phyloP scores from a whole-genome alignment of 1,139 yeast genomes.

The Pichia inconspicua region DNA sequence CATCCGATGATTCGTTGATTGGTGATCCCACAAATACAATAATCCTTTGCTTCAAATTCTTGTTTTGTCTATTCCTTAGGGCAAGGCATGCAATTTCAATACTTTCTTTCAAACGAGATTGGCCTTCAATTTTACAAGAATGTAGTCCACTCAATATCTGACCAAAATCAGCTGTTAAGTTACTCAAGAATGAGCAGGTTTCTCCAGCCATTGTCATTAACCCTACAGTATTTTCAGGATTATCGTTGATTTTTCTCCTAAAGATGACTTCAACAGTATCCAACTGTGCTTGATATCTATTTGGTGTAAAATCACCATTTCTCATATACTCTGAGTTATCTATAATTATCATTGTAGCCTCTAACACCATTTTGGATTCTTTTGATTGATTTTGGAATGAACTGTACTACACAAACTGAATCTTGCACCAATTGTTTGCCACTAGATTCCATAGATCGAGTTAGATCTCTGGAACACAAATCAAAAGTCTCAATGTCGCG shows the following conservation, averaged over 20 bases:
- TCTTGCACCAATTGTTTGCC: not conserved
- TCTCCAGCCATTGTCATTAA: constrained; percentile 81
- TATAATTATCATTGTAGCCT: constrained; percentile 91
- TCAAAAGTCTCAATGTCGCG: not conserved
- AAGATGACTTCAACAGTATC: constrained; percentile 89
- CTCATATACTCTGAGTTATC: constrained; percentile 96
- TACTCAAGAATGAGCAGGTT: constrained; percentile 78
- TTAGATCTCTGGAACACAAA: no score
- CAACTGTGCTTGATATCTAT: constrained; percentile 87
- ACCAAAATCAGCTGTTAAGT: constrained; percentile 83
- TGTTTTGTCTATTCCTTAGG: constrained; percentile 90
- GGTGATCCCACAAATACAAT: constrained; percentile 90
- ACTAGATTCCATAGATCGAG: not conserved
- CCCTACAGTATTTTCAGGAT: constrained; percentile 94
- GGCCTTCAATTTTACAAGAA: constrained; percentile 68
- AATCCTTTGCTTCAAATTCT: constrained; percentile 85
- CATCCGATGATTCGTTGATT: constrained; percentile 59
- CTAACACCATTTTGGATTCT: constrained; percentile 62
- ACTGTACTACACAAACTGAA: not conserved
- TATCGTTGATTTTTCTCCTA: constrained; percentile 75
- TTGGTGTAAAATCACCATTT: constrained; percentile 87
- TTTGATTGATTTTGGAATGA: not conserved
- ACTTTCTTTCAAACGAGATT: constrained; percentile 66
- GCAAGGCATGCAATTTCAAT: constrained; percentile 97
- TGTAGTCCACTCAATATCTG: constrained; percentile 83